phyloP scores from a whole-genome alignment of 352 stramenopile genomes.

The Phytophthora pini region DNA sequence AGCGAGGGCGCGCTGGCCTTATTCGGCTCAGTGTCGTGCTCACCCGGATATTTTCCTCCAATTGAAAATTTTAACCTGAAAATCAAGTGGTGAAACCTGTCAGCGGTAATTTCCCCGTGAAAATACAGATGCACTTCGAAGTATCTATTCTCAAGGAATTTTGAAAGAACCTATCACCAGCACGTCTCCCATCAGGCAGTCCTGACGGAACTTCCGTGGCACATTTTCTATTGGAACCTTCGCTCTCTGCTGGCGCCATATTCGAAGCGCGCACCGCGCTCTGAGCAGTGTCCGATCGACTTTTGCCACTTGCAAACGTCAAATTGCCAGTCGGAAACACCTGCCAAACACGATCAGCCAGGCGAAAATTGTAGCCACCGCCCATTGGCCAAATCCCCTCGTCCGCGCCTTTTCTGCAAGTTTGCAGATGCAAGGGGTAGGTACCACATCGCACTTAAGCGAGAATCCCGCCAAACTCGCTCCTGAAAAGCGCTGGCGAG shows the following conservation, averaged over 20 bases:
- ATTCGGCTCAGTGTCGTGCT: conserved; percentile 12
- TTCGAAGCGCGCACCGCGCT: not conserved
- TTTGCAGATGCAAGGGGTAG: conserved; percentile 32
- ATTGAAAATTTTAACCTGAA: conserved; percentile 24
- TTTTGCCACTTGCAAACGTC: not conserved
- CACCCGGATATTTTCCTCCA: conserved; percentile 32
- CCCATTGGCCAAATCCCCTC: conserved; percentile 14
- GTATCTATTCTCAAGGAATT: too few relatives aligned
- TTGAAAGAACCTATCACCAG: too few relatives aligned
- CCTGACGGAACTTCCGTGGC: not conserved
- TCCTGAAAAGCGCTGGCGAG: conserved; percentile 8
- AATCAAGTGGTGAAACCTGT: conserved; percentile 37
- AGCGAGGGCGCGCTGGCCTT: conserved; percentile 18
- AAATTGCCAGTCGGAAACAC: conserved; percentile 15
- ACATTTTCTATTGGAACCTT: conserved; percentile 4
- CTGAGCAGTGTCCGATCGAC: too few relatives aligned
- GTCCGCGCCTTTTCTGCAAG: conserved; percentile 14
- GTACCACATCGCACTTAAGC: conserved; percentile 10
- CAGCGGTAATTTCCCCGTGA: not conserved
- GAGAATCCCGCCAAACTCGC: conserved; percentile 20
- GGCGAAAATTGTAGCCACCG: conserved; percentile 16
- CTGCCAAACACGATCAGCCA: conserved; percentile 22
- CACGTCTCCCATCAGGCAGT: too few relatives aligned
- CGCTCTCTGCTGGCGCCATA: not conserved
- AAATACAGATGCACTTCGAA: not conserved